Conservation (phyloP, 2,329 filamentous ascomycete genomes). For the Trematosphaeria pertusa region DNA sequence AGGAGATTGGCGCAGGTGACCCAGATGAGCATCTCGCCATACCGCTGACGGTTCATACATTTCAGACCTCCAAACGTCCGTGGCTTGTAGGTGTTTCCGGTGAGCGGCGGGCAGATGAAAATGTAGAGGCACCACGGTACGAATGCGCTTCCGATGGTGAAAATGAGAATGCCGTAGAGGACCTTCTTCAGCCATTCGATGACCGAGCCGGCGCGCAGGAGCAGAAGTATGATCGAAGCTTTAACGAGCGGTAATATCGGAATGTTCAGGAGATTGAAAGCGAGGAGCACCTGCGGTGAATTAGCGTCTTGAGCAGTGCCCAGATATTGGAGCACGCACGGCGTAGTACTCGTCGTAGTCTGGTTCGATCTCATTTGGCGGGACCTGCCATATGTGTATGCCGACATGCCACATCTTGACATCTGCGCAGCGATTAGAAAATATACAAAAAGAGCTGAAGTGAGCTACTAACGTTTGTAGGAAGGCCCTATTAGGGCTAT, state of each 20-base stretch:
- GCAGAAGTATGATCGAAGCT: constrained; percentile 49
- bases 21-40: constrained; percentile 49
- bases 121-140: constrained; percentile 49
- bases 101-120: constrained; percentile 48
- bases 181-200: constrained; percentile 47
- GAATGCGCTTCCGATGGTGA: constrained; percentile 44
- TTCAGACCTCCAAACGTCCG: constrained; percentile 48
- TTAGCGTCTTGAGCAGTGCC: constrained; percentile 9
- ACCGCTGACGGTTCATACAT: constrained; percentile 46
- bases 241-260: constrained; percentile 52
- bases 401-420: constrained; percentile 49
- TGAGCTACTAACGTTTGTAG: constrained; percentile 37
- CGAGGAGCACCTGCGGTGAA: constrained; percentile 36
- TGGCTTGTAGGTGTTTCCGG: constrained; percentile 49
- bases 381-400: constrained; percentile 46
- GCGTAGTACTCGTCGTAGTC: constrained; percentile 46
- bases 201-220: constrained; percentile 48
- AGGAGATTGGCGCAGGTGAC: constrained; percentile 51
- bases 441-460: background rate
- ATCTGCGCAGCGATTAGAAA: constrained; percentile 26
- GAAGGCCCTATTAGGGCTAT: constrained; percentile 47
- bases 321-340: constrained; percentile 22
- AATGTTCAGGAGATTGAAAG: constrained; percentile 50
- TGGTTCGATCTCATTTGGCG: constrained; percentile 43
- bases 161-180: constrained; percentile 46